A percentile compares a stretch with the other conserved stretches of the same genome.
Conservation (phyloP, 2,329 filamentous ascomycete species). For the Aspergillus nomiae region DNA sequence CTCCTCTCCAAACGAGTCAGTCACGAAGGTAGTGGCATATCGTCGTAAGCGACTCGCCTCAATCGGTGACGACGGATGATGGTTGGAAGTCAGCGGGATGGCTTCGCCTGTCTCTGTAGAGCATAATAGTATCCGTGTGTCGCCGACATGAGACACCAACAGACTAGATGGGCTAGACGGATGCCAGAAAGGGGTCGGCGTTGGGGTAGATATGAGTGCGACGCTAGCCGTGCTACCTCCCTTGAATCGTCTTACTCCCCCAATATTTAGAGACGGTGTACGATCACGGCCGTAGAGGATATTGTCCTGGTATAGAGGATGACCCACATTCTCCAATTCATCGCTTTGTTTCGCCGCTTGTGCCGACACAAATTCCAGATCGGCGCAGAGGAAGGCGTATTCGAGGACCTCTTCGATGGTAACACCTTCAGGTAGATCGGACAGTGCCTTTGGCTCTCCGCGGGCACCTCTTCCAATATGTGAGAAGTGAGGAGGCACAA, state of each 20-base stretch:
- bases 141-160: constrained; percentile 86
- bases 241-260: constrained; percentile 77
- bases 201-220: constrained; percentile 88
- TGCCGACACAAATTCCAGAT: constrained; percentile 89
- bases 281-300: constrained; percentile 68
- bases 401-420: constrained; percentile 64
- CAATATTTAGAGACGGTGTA: constrained; percentile 57
- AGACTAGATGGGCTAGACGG: constrained; percentile 81
- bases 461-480: constrained; percentile 40
- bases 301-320: constrained; percentile 81
- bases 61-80: constrained; percentile 84
- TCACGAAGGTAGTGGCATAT: constrained; percentile 84
- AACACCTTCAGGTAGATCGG: constrained; percentile 38
- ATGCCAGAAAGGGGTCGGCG: constrained; percentile 92
- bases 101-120: constrained; percentile 80
- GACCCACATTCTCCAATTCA: constrained; percentile 70
- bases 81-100: constrained; percentile 81
- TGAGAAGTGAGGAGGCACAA: constrained; percentile 77
- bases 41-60: constrained; percentile 82
- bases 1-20: constrained; percentile 96
- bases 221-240: constrained; percentile 92
- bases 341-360: constrained; percentile 80
- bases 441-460: constrained; percentile 18
- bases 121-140: constrained; percentile 88
- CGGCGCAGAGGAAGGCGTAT: constrained; percentile 91